Base-by-base conservation (phyloP, 164 flowering plant species). In the Umbilicus rupestris region DNA sequence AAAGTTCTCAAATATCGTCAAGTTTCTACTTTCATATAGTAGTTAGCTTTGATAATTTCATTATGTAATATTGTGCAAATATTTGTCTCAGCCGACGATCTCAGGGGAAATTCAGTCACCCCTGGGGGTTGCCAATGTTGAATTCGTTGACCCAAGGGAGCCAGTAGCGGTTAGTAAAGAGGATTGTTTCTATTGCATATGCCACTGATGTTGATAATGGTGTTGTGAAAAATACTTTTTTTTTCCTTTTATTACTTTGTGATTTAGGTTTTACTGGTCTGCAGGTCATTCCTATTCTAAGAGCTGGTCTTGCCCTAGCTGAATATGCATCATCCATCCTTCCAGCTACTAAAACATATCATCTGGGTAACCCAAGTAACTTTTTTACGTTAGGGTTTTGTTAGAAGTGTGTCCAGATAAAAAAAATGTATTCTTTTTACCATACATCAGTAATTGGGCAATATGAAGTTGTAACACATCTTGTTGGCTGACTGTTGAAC, bases 251-350 rank as follows among this genome's bases (percentile, higher is more conserved):
- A n/a, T n/a, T n/a, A 41, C 15, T 41, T 41, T 41, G 0, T 14
- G 5, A 41, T 41, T 41, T 9, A 41, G 10, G 68, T 45, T 19
- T 47, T 73, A 68, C 69, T 50, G 31, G 57, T 39, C 69, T 69
- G 70, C 87, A 94, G 99, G 74, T 94, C 66, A 74, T 94, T 68
- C 99, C 99, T 66, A 91, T 94, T 60, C 70, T 94, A 73, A 88
- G 99, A 83, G 99, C 99, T 78, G 99, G 99, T 69, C 92, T 94
- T 68, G 99, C 93, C 70, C 87, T 94, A 41, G 90, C 79, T 0
- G 99, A 94, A 76, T 80, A 89, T 83, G 99, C 97, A 66, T 76
- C 97, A 65, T 83, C 94, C 16, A 73, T 94, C 72, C 80, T 94
- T 79, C 99, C 99, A 8, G 93, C 99, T 57, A 84, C 87, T 35